Conservation (phyloP, 2,329 filamentous ascomycete genomes). For the Fusarium chlamydosporum region DNA sequence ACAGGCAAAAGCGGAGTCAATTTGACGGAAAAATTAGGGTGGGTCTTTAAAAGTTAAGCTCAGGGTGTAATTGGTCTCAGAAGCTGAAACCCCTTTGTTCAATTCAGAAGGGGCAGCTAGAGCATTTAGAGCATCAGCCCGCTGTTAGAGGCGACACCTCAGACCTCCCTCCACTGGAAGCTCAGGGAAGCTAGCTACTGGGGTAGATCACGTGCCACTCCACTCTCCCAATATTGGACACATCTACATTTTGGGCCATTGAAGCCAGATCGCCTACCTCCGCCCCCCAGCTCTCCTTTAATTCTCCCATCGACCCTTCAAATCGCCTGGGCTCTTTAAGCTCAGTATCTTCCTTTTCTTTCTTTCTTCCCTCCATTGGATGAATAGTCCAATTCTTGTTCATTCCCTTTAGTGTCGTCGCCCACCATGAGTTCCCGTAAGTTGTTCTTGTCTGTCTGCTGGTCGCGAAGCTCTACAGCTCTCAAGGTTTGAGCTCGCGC, state of each 20-base stretch:
- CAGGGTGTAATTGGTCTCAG: conserved; percentile 24
- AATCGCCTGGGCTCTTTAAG: conserved; percentile 57
- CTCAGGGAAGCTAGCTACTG: conserved; percentile 38
- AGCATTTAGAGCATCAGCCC: conserved; percentile 1
- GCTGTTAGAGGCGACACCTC: neutral
- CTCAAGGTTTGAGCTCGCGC: conserved; percentile 37
- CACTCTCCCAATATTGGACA: conserved; percentile 60
- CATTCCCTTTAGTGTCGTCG: conserved; percentile 55
- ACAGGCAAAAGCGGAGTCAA: conserved; percentile 30
- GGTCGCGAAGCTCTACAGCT: conserved; percentile 39
- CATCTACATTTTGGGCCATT: conserved; percentile 60
- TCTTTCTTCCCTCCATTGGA: conserved; percentile 56
- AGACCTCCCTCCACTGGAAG: conserved; percentile 26
- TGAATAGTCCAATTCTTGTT: conserved; percentile 59
- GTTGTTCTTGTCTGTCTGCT: conserved; percentile 50
- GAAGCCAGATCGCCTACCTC: conserved; percentile 62
- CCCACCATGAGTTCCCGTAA: conserved; percentile 70
- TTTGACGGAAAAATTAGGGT: conserved; percentile 44
- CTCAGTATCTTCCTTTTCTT: conserved; percentile 55
- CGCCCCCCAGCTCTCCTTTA: conserved; percentile 56
- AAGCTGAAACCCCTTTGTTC: conserved; percentile 43
- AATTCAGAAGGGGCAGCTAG: conserved; percentile 7
- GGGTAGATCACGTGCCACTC: conserved; percentile 54
- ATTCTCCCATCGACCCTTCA: conserved; percentile 53
- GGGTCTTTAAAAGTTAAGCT: conserved; percentile 16